phyloP scores from a whole-genome alignment of 164 flowering plant species.

The Liquidambar formosana region DNA sequence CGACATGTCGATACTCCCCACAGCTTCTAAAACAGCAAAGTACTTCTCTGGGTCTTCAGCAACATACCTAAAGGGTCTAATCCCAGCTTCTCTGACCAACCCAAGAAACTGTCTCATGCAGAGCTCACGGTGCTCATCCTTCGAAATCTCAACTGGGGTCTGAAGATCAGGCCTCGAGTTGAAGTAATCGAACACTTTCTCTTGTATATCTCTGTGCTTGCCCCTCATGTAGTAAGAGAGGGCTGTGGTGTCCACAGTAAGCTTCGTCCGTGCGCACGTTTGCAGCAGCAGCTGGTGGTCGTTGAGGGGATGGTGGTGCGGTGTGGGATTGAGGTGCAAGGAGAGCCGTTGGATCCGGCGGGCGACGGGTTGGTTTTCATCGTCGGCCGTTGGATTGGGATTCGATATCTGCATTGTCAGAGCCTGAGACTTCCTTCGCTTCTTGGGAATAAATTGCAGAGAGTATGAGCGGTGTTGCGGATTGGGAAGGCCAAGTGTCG shows the following conservation, averaged over 20 bases:
- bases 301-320: not conserved
- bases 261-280: slow-evolving; percentile 43
- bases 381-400: slow-evolving; percentile 33
- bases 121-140: slow-evolving; percentile 73
- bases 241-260: slow-evolving; percentile 31
- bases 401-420: slow-evolving; percentile 9
- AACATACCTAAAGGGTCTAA: slow-evolving; percentile 60
- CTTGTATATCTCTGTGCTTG: slow-evolving; percentile 75
- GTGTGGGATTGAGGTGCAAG: slow-evolving; percentile 40
- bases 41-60: slow-evolving; percentile 75
- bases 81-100: slow-evolving; percentile 75
- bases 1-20: slow-evolving; percentile 83
- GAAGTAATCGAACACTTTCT: slow-evolving; percentile 64
- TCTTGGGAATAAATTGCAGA: too few species aligned
- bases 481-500: not conserved
- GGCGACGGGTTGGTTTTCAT: slow-evolving; percentile 16
- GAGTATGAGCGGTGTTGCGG: too few species aligned
- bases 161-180: slow-evolving; percentile 80
- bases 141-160: slow-evolving; percentile 83
- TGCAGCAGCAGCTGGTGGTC: slow-evolving; percentile 28
- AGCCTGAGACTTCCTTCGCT: not conserved
- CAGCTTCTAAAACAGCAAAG: slow-evolving; percentile 84
- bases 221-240: slow-evolving; percentile 74
- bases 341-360: slow-evolving; percentile 59
- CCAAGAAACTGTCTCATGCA: slow-evolving; percentile 80